Evolutionary conservation across 2,329 filamentous ascomycete species (phyloP).

Genomic region (Colletotrichum eremochloae): DNA sequence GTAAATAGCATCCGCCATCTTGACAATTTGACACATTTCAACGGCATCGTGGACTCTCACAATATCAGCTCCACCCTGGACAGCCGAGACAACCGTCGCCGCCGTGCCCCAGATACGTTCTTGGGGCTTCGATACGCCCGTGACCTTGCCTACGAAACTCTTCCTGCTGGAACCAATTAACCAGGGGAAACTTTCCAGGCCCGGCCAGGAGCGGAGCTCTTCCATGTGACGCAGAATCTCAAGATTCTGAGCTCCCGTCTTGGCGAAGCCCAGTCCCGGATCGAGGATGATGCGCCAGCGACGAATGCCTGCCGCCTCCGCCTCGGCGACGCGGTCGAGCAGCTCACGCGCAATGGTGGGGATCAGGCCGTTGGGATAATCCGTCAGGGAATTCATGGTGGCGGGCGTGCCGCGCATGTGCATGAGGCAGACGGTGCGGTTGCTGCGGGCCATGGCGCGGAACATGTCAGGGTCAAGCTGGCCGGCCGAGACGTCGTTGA

Average conservation of each 20-base stretch:
- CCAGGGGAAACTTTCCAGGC: constrained; percentile 83
- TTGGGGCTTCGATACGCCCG: constrained; percentile 77
- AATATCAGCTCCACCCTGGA: constrained; percentile 90
- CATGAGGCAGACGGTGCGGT: constrained; percentile 87
- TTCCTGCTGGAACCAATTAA: constrained; percentile 91
- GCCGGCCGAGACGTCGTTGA: constrained; percentile 95
- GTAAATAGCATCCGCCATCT: constrained; percentile 95
- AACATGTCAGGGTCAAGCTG: constrained; percentile 86
- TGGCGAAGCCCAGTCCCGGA: constrained; percentile 94
- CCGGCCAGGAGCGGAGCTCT: constrained; percentile 74
- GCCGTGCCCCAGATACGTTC: constrained; percentile 89
- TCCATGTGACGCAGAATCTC: constrained; percentile 78
- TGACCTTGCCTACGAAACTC: constrained; percentile 86
- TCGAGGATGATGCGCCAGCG: constrained; percentile 97
- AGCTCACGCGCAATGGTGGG: constrained; percentile 77
- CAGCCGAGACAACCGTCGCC: constrained; percentile 85
- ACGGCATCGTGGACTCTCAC: constrained; percentile 91
- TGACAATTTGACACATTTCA: constrained; percentile 87
- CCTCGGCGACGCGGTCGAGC: constrained; percentile 76
- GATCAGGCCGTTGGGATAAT: constrained; percentile 78
- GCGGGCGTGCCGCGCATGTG: constrained; percentile 91
- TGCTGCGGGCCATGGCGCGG: constrained; percentile 79
- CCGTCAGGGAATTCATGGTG: constrained; percentile 80
- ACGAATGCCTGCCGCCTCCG: constrained; percentile 83
- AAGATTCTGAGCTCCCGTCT: constrained; percentile 84